Evolutionary conservation across 2,329 filamentous ascomycete species (phyloP), one percentile per base, ranked within the genome.

Genomic region (Didymella exigua): DNA sequence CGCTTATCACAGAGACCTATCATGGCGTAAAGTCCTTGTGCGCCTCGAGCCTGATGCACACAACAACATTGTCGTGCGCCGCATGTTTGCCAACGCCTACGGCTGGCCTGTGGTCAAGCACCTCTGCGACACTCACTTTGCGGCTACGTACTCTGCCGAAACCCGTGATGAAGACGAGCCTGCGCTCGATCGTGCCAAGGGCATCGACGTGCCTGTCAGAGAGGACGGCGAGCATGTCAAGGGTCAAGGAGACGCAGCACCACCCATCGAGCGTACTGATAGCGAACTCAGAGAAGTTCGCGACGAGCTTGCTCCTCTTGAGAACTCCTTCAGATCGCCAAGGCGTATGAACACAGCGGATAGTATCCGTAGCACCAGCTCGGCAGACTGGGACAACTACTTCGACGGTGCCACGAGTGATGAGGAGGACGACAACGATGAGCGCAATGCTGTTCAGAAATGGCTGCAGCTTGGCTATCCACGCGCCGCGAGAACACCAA

Each of bases 41-140:
- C 89, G 95, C 49, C 82, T 99, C 2, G 93, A 99, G 72, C 95
- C 95, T 0, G 95, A 99, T 75, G 95, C 95, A 0, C 95, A 99
- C 78, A 99, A 99, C 76, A 99, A 99, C 75, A 96, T 99, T 63
- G 89, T 98, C 56, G 95, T 99, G 21, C 89, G 95, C 14, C 88
- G 95, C 51, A 96, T 92, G 88, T 99, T 99, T 73, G 89, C 92
- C 52, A 99, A 99, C 69, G 95, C 95, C 0, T 96, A 96, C 67
- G 95, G 95, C 2, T 99, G 95, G 95, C 95, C 95, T 0, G 95
- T 99, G 0, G 81, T 98, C 44, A 93, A 97, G 76, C 95, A 99
- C 76, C 78, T 98, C 18, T 93, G 95, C 47, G 93, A 98, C 67
- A 92, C 91, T 0, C 95, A 99, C 76, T 99, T 99, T 72, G 89